Evolutionary conservation across 257 asterid species (phyloP).

Genomic region (Osmanthus fragrans): DNA sequence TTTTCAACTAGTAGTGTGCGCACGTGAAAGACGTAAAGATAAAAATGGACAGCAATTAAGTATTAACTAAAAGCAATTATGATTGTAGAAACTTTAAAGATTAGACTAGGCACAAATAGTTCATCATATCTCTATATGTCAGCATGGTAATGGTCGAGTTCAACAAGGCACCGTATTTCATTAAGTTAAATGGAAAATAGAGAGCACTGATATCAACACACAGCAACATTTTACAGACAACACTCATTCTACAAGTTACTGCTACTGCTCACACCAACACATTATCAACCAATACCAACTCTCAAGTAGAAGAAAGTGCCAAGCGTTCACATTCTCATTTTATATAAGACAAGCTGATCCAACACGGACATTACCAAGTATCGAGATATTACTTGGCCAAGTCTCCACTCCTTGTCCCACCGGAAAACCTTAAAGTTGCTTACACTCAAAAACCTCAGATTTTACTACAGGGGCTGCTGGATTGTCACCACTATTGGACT

Average conservation of each 20-base stretch:
- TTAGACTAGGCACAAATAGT: no score
- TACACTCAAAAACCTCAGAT: not conserved
- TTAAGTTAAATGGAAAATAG: no score
- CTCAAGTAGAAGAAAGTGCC: conserved; percentile 21
- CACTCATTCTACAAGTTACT: conserved; percentile 17
- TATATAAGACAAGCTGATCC: conserved; percentile 5
- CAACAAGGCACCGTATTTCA: no score
- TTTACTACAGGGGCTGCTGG: conserved; percentile 66
- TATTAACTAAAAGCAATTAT: no score
- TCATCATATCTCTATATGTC: no score
- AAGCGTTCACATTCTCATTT: conserved; percentile 14
- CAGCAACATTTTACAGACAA: conserved; percentile 16
- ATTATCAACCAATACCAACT: not conserved
- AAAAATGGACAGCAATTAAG: no score
- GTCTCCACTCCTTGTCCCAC: not conserved
- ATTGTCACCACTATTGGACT: conserved; percentile 77
- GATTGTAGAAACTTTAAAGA: no score
- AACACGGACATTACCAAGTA: not conserved
- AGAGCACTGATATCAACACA: not conserved
- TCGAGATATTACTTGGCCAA: not conserved
- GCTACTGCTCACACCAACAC: conserved; percentile 1
- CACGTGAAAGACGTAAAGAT: no score
- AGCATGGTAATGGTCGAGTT: no score
- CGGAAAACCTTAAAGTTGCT: no score
- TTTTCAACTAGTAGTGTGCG: no score